These are phyloP conservation scores for Canavalia gladiata DNA, from an alignment of 306 rosid genomes.

Conservation along the genomic window DNA sequence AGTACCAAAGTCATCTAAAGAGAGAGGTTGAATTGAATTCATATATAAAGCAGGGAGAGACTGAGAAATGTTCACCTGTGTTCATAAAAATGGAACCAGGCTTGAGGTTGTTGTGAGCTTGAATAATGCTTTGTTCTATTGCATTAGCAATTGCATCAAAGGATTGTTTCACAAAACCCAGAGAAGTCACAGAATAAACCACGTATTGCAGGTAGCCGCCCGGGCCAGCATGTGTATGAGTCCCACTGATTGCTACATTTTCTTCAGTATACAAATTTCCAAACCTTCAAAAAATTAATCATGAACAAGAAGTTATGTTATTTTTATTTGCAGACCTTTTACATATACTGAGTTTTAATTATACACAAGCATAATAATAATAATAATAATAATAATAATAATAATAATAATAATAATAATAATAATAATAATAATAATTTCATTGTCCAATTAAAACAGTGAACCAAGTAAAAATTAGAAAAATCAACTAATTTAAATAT, in stretches of 20 bases:
- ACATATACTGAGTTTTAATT: background rate
- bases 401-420: too few relatives aligned
- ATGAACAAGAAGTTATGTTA: background rate
- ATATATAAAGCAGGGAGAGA: background rate
- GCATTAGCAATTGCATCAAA: conserved; percentile 78
- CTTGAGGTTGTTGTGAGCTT: conserved; percentile 75
- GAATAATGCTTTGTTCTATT: conserved; percentile 72
- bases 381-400: too few relatives aligned
- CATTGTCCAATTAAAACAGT: too few relatives aligned
- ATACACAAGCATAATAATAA: too few relatives aligned
- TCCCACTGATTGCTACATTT: conserved; percentile 89
- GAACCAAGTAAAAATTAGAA: too few relatives aligned
- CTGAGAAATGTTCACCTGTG: conserved; percentile 51
- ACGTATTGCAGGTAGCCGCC: conserved; percentile 86
- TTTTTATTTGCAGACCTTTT: background rate
- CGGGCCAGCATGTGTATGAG: conserved; percentile 90
- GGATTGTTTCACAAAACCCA: conserved; percentile 83
- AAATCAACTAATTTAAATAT: too few relatives aligned
- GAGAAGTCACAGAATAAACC: conserved; percentile 73
- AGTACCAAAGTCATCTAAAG: background rate
- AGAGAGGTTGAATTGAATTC: background rate
- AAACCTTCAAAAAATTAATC: conserved; percentile 53
- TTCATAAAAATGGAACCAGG: conserved; percentile 72
- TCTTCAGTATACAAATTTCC: conserved; percentile 76
- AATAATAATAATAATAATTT: too few relatives aligned